Percentiles rank a stretch among this genome's conserved stretches.
Evolutionary conservation across 805 yeast genomes (phyloP).

Genomic region (Monosporozyma aquatica): DNA sequence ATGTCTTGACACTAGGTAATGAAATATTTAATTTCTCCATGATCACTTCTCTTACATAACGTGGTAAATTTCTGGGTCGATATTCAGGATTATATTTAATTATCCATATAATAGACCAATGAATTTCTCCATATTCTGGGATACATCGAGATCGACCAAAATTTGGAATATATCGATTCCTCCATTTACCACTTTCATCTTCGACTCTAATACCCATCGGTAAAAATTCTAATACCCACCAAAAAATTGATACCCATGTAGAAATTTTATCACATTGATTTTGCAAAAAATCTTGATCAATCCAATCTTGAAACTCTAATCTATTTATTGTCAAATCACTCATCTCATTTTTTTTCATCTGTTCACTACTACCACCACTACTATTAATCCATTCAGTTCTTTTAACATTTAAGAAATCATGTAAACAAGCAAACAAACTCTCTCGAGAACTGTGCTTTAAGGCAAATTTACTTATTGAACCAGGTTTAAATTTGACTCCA

Average conservation of each 20-base stretch:
- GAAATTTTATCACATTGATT: slow-evolving; percentile 7
- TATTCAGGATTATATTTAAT: slow-evolving; percentile 39
- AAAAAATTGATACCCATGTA: slow-evolving; percentile 25
- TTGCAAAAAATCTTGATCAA: no score
- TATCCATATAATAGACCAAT: slow-evolving; percentile 60
- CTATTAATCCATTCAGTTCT: slow-evolving; percentile 12
- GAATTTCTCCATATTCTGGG: slow-evolving; percentile 40
- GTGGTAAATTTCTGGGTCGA: slow-evolving; percentile 38
- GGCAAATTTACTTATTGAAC: slow-evolving; percentile 35
- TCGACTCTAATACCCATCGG: slow-evolving; percentile 49
- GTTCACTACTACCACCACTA: not conserved
- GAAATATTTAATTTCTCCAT: slow-evolving; percentile 13
- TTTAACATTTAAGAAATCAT: slow-evolving; percentile 36
- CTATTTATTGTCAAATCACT: not conserved
- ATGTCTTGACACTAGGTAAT: slow-evolving; percentile 2
- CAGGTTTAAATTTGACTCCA: slow-evolving; percentile 41
- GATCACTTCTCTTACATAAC: slow-evolving; percentile 23
- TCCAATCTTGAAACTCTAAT: not conserved
- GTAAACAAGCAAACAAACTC: slow-evolving; percentile 41
- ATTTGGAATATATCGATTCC: slow-evolving; percentile 43
- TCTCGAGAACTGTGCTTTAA: slow-evolving; percentile 32
- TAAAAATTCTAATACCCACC: slow-evolving; percentile 59
- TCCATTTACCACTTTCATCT: slow-evolving; percentile 42
- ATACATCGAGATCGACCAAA: slow-evolving; percentile 44
- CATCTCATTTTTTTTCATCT: not conserved